A percentile compares a stretch with the other conserved stretches of the same genome.
These are phyloP conservation scores for Kingdonia uniflora DNA, from an alignment of 164 flowering plant species.

Conservation along the genomic window DNA sequence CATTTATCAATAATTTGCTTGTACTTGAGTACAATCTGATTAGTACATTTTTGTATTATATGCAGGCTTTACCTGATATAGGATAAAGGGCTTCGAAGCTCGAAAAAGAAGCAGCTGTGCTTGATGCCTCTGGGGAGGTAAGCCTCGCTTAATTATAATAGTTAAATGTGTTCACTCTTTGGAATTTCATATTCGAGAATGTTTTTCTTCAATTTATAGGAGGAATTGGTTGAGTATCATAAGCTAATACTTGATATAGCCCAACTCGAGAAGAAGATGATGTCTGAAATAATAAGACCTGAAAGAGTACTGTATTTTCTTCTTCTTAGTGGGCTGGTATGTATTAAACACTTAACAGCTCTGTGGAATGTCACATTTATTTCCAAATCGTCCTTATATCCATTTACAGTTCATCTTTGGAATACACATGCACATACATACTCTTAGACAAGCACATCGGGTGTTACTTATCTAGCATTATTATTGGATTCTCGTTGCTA, in stretches of 20 bases:
- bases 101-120: slow-evolving; percentile 78
- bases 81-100: slow-evolving; percentile 64
- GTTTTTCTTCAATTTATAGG: slow-evolving; percentile 28
- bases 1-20: not conserved
- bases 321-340: slow-evolving; percentile 84
- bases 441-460: too few relatives aligned
- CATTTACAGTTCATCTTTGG: too few relatives aligned
- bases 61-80: slow-evolving; percentile 83
- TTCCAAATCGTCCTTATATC: too few relatives aligned
- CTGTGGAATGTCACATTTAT: too few relatives aligned
- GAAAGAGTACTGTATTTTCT: slow-evolving; percentile 81
- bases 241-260: slow-evolving; percentile 66
- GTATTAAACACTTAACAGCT: slow-evolving; percentile 8
- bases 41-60: not conserved
- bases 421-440: too few relatives aligned
- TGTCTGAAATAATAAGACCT: slow-evolving; percentile 88
- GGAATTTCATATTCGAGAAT: not conserved
- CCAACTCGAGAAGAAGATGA: slow-evolving; percentile 82
- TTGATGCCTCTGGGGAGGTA: slow-evolving; percentile 94
- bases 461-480: too few relatives aligned
- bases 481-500: too few relatives aligned
- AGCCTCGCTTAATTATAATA: not conserved
- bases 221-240: slow-evolving; percentile 84
- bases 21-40: not conserved
- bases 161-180: not conserved